Conservation (phyloP, 176 grass and related monocot genomes). For the Zea luxurians region DNA sequence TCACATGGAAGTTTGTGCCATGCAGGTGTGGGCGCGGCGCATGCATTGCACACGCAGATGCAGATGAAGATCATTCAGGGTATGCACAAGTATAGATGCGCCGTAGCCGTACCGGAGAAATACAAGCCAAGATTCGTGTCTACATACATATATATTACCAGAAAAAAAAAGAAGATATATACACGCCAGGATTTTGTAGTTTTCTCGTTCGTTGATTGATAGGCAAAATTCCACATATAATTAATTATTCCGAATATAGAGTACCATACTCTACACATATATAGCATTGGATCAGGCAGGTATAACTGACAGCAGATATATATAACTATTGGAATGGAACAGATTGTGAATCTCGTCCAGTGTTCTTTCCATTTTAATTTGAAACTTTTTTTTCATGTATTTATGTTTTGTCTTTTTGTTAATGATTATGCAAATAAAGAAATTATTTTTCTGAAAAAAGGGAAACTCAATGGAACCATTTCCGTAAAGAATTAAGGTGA, state of each 20-base stretch:
- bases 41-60: not conserved
- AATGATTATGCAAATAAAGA: too few relatives aligned
- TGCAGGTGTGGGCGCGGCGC: not conserved
- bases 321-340: not conserved
- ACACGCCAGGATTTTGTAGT: not conserved
- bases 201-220: not conserved
- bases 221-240: too few relatives aligned
- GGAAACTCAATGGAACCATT: too few relatives aligned
- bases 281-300: not conserved
- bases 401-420: too few relatives aligned
- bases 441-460: too few relatives aligned
- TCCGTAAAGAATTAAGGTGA: too few relatives aligned
- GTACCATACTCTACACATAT: not conserved
- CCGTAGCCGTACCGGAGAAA: not conserved
- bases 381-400: not conserved
- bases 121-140: not conserved
- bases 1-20: slow-evolving; percentile 21
- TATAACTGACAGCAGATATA: not conserved
- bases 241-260: not conserved
- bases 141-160: not conserved
- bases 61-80: not conserved
- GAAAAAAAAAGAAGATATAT: not conserved
- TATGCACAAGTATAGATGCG: not conserved
- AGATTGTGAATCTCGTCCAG: not conserved
- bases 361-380: not conserved